phyloP scores from a whole-genome alignment of 2,329 filamentous ascomycete genomes.

The Colletotrichum simmondsii region DNA sequence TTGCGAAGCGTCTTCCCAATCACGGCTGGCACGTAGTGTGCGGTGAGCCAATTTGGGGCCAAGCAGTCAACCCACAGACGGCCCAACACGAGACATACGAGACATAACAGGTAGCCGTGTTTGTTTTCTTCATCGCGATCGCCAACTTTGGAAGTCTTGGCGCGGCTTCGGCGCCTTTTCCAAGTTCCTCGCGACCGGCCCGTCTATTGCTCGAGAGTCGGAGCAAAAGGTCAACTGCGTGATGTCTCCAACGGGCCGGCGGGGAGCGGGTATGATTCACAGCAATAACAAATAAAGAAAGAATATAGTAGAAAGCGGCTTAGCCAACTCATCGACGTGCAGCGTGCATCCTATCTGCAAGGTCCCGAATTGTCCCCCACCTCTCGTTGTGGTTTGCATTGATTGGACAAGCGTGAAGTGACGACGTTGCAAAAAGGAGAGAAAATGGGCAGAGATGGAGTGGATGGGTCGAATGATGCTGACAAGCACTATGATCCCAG shows the following conservation, averaged over 20 bases:
- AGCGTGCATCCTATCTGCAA: constrained; percentile 5
- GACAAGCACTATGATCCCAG: constrained; percentile 26
- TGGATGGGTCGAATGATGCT: background rate
- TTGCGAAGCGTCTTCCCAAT: background rate
- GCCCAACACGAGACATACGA: background rate
- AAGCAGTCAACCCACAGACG: background rate
- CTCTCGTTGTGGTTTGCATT: background rate
- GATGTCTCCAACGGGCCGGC: background rate
- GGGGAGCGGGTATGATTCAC: too few species aligned
- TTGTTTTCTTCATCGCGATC: background rate
- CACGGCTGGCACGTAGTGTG: background rate
- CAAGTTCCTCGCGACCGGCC: background rate
- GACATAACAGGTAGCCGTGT: background rate
- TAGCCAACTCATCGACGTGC: background rate
- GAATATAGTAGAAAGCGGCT: background rate
- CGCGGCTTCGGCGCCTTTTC: background rate
- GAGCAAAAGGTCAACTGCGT: background rate
- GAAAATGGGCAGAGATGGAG: constrained; percentile 1
- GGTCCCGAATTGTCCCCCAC: background rate
- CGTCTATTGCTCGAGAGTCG: background rate
- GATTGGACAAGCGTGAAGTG: constrained; percentile 2
- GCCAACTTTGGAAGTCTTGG: background rate
- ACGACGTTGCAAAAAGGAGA: background rate
- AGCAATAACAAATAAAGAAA: background rate
- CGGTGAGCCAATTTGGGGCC: background rate